Percentiles rank a stretch among this genome's conserved stretches.
These are phyloP conservation scores for Platanus orientalis DNA, from an alignment of 164 flowering plant species.

Conservation along the genomic window DNA sequence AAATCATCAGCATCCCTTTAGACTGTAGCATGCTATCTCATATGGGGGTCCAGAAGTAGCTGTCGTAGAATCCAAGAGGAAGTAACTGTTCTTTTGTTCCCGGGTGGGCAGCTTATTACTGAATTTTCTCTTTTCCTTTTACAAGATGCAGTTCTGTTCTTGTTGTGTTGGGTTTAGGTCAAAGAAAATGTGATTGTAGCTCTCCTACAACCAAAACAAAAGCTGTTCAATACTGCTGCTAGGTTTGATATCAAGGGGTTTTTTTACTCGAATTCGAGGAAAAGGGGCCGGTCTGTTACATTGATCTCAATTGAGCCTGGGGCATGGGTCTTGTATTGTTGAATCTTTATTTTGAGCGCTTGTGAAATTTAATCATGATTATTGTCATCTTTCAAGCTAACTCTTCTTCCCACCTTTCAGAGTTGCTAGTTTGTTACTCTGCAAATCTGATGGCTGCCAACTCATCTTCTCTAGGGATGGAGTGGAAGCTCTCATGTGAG, in stretches of 20 bases:
- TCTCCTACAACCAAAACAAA: constrained; percentile 42
- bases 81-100: constrained; percentile 33
- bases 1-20: constrained; percentile 20
- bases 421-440: not conserved
- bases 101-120: constrained; percentile 37
- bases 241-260: constrained; percentile 36
- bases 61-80: constrained; percentile 34
- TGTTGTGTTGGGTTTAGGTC: constrained; percentile 45
- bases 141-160: constrained; percentile 40
- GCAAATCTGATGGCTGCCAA: not conserved
- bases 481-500: not conserved
- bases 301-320: constrained; percentile 3
- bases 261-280: constrained; percentile 11
- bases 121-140: constrained; percentile 16
- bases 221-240: constrained; percentile 42
- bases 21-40: constrained; percentile 17
- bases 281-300: constrained; percentile 3
- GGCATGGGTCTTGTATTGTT: not conserved
- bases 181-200: constrained; percentile 52
- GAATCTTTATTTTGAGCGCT: not conserved
- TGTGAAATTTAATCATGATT: not conserved
- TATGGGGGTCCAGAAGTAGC: constrained; percentile 25
- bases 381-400: not conserved
- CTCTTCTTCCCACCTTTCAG: not conserved
- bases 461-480: not conserved